phyloP scores from a whole-genome alignment of 2,329 filamentous ascomycete genomes.

The Arthrobotrys sinensis region DNA sequence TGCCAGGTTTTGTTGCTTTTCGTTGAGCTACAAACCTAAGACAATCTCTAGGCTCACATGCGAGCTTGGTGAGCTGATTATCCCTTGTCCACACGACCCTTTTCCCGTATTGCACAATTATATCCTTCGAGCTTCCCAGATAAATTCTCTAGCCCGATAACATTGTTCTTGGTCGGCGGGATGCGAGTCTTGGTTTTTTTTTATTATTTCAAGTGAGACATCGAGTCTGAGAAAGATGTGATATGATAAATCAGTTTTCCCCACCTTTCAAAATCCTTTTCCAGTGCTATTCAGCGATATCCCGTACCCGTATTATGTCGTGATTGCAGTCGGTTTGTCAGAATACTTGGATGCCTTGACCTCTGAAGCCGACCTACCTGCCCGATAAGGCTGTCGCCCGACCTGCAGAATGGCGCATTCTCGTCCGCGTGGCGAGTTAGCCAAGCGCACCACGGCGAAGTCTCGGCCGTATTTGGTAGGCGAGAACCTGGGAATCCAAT shows the following conservation, averaged over 20 bases:
- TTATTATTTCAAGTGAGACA: background rate
- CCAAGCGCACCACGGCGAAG: slow-evolving; percentile 26
- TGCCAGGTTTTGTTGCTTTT: slow-evolving; percentile 1
- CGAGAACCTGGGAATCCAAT: slow-evolving; percentile 18
- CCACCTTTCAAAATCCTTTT: slow-evolving; percentile 6
- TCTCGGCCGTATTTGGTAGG: slow-evolving; percentile 47
- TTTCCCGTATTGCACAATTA: slow-evolving; percentile 8
- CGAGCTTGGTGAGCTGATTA: slow-evolving; percentile 25
- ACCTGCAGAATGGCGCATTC: slow-evolving; percentile 48
- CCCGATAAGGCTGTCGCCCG: slow-evolving; percentile 51
- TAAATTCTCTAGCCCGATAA: slow-evolving; percentile 32
- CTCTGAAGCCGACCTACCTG: slow-evolving; percentile 30
- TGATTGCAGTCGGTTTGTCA: slow-evolving; percentile 2
- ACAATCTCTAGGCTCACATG: slow-evolving; percentile 15
- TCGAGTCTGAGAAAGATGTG: background rate
- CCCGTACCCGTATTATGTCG: background rate
- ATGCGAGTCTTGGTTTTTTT: slow-evolving; percentile 20
- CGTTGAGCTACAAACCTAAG: background rate
- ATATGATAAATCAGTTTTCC: background rate
- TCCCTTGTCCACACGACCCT: slow-evolving; percentile 18
- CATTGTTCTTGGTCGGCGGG: slow-evolving; percentile 16
- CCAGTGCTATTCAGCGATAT: background rate
- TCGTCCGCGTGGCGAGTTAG: slow-evolving; percentile 51
- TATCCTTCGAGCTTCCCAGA: slow-evolving; percentile 38
- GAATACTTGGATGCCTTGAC: slow-evolving; percentile 27